Evolutionary conservation across 2,329 filamentous ascomycete genomes (phyloP).

Genomic region (Aspergillus proliferans): DNA sequence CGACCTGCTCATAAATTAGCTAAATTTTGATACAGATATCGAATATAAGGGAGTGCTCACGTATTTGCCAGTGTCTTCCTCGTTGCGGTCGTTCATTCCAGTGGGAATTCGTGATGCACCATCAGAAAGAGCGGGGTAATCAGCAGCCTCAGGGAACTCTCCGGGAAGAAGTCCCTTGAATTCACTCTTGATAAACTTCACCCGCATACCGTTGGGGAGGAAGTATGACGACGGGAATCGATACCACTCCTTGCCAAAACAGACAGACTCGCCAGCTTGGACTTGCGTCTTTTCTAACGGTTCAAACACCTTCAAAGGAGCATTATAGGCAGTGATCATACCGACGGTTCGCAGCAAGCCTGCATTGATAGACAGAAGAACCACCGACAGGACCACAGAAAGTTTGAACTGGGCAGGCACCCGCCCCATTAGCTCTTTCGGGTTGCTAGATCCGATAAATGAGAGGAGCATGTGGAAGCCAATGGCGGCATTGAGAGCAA

Average conservation of each 20-base stretch:
- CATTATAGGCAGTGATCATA: slow-evolving; percentile 73
- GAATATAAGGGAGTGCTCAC: slow-evolving; percentile 38
- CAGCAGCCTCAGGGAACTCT: slow-evolving; percentile 71
- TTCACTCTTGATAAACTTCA: slow-evolving; percentile 85
- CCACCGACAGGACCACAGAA: slow-evolving; percentile 50
- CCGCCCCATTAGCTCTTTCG: slow-evolving; percentile 60
- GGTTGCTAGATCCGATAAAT: slow-evolving; percentile 65
- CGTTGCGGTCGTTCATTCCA: slow-evolving; percentile 88
- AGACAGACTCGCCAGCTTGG: slow-evolving; percentile 63
- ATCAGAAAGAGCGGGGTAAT: slow-evolving; percentile 65
- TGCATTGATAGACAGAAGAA: slow-evolving; percentile 60
- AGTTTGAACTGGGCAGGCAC: slow-evolving; percentile 74
- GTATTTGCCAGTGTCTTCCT: slow-evolving; percentile 83
- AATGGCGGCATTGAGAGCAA: slow-evolving; percentile 82
- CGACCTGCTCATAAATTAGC: slow-evolving; percentile 43
- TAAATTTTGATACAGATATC: not conserved
- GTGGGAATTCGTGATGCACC: slow-evolving; percentile 76
- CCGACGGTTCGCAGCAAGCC: slow-evolving; percentile 69
- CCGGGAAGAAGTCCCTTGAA: slow-evolving; percentile 86
- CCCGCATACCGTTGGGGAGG: slow-evolving; percentile 71
- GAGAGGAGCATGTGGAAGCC: slow-evolving; percentile 73
- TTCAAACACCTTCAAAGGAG: slow-evolving; percentile 62
- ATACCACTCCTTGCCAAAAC: slow-evolving; percentile 97
- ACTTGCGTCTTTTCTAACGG: slow-evolving; percentile 43
- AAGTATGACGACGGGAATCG: slow-evolving; percentile 92